Conservation (phyloP, 352 stramenopile species). For the Halophytophthora polymorphica region DNA sequence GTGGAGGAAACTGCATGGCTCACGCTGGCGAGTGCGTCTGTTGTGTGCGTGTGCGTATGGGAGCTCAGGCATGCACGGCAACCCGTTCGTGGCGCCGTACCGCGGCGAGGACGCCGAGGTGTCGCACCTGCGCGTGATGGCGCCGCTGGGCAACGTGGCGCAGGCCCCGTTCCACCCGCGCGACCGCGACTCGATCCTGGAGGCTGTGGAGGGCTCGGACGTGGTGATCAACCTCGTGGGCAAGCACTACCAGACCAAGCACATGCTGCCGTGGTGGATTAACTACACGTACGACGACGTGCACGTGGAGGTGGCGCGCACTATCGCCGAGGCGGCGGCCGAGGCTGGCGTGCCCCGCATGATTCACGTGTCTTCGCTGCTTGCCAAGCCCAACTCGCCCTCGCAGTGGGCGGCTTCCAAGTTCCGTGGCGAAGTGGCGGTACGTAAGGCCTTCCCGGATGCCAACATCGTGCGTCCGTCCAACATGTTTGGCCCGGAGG, state of each 20-base stretch:
- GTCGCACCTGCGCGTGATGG: constrained; percentile 92
- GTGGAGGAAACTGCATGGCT: not conserved
- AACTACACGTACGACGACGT: constrained; percentile 96
- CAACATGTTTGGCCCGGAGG: constrained; percentile 94
- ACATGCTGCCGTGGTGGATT: constrained; percentile 91
- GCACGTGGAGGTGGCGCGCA: constrained; percentile 91
- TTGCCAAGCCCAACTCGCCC: constrained; percentile 80
- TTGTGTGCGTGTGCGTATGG: not conserved
- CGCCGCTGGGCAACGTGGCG: constrained; percentile 91
- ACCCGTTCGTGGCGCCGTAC: constrained; percentile 86
- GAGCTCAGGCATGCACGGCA: constrained; percentile 56
- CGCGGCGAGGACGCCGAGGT: constrained; percentile 93
- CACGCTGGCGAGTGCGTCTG: not conserved
- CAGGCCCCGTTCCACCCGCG: constrained; percentile 80
- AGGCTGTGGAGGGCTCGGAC: constrained; percentile 91
- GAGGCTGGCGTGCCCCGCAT: constrained; percentile 74
- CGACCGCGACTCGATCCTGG: constrained; percentile 91
- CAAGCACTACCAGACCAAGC: constrained; percentile 97
- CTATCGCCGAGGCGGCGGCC: constrained; percentile 79
- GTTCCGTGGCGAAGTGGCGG: constrained; percentile 81
- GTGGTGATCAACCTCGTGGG: constrained; percentile 97
- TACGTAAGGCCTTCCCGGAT: constrained; percentile 92
- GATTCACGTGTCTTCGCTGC: constrained; percentile 81
- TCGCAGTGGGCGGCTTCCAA: constrained; percentile 82
- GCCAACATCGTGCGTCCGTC: constrained; percentile 95